A percentile compares a stretch with the other conserved stretches of the same genome.
These are phyloP conservation scores for Hyphopichia khmerensis DNA, from an alignment of 1,139 yeast genomes.

Conservation along the genomic window DNA sequence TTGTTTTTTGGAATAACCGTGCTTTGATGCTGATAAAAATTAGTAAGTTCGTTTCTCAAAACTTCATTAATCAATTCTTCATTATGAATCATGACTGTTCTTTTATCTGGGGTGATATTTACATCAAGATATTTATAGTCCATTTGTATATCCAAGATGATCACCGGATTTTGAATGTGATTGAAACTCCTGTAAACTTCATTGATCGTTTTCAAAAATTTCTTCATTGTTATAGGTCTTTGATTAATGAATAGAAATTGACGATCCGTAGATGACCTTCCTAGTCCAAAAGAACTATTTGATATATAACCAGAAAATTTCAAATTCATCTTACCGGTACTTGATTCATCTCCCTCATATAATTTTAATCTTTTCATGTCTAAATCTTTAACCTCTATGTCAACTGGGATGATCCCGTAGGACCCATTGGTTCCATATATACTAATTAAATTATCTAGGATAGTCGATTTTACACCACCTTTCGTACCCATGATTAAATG, in stretches of 20 bases:
- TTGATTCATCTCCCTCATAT: constrained; percentile 4
- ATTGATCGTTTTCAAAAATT: constrained; percentile 58
- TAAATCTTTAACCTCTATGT: constrained; percentile 24
- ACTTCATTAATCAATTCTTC: constrained; percentile 58
- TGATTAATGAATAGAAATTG: constrained; percentile 73
- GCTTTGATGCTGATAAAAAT: constrained; percentile 47
- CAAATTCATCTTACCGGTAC: constrained; percentile 18
- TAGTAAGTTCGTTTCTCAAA: constrained; percentile 39
- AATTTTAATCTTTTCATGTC: constrained; percentile 18
- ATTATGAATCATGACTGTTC: constrained; percentile 65
- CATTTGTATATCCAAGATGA: constrained; percentile 59
- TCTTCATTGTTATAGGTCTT: constrained; percentile 67
- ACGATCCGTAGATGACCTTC: constrained; percentile 64
- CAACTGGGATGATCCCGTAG: constrained; percentile 53
- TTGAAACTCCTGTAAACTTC: constrained; percentile 74
- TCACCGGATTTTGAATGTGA: constrained; percentile 71
- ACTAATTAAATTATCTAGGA: constrained; percentile 56
- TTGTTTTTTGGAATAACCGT: constrained; percentile 39
- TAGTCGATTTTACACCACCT: constrained; percentile 36
- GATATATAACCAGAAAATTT: constrained; percentile 64
- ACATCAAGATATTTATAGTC: constrained; percentile 62
- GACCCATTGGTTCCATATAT: constrained; percentile 70
- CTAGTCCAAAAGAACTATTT: constrained; percentile 70
- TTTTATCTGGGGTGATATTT: constrained; percentile 89
- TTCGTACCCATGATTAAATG: constrained; percentile 49